Conservation (phyloP, 169 alveolate species). For the Eimeria necatrix region DNA sequence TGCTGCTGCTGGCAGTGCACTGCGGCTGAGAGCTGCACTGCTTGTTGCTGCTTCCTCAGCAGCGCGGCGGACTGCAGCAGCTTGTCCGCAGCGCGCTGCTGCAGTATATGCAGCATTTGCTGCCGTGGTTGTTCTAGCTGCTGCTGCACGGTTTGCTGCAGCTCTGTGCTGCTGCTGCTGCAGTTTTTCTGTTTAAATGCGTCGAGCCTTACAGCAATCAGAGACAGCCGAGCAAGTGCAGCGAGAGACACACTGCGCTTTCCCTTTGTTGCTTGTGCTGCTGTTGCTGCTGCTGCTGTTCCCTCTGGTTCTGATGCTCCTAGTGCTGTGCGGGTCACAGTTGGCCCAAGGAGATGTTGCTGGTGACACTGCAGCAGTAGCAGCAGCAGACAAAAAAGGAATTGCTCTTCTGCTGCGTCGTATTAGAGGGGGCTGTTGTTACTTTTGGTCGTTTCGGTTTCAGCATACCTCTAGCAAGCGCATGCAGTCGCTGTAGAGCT, state of each 20-base stretch:
- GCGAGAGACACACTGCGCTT: neutral
- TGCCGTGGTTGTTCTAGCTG: neutral
- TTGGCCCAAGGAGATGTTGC: neutral
- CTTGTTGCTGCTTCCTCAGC: neutral
- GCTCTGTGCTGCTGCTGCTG: neutral
- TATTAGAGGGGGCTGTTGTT: too few species aligned
- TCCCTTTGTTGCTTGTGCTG: neutral
- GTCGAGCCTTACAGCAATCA: conserved; percentile 27
- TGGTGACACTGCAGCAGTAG: neutral
- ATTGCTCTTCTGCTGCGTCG: too few species aligned
- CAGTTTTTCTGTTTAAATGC: neutral
- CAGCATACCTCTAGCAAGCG: conserved; percentile 33
- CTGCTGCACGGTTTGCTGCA: neutral
- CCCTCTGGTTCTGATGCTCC: neutral
- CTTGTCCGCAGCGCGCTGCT: neutral
- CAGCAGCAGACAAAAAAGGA: neutral
- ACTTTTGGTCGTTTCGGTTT: too few species aligned
- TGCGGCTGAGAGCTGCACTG: neutral
- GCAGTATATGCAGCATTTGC: neutral
- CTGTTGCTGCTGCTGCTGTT: conserved; percentile 1
- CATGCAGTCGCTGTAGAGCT: conserved; percentile 30
- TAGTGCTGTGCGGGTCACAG: neutral
- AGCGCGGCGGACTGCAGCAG: conserved; percentile 8
- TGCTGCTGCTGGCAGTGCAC: neutral
- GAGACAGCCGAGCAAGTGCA: neutral